Evolutionary conservation across 192 early-diverging fungal species (phyloP), one percentile per base, ranked within the genome.

Genomic region (Pilobolus umbonatus): DNA sequence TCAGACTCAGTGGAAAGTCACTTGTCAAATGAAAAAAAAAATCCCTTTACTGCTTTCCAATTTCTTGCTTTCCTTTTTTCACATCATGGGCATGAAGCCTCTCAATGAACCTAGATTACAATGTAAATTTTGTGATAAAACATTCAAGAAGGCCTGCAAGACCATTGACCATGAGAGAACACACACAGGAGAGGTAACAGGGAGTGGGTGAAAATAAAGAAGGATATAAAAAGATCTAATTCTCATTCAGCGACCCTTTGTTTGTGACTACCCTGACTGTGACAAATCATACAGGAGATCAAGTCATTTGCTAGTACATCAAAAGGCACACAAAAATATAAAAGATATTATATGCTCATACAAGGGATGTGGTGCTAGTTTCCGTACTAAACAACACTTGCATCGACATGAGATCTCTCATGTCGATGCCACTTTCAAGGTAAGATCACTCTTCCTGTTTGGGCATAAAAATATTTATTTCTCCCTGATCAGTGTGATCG

Each of bases 161-260:
- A 21, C 34, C 19, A n/a, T 19, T 19, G 31, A 32, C 4, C 50
- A 52, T 28, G 50, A 52, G 34, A 30, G 50, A 52, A 32, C 50
- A 35, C 50, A 52, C 12, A 52, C 50, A 5, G 50, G 50, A 24
- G 31, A 52, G 31, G 50, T 52, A 52, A n/a, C n/a, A n/a, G n/a
- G n/a, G n/a, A n/a, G 31, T 19, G 11, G 34, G 5, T 32, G 21
- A 48, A 29, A 48, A 29, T 14, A 48, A 48, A 48, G 29, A 17
- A 46, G 25, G 9, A 51, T 11, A 46, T 26, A 46, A 46, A 46
- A 46, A 2, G 7, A 24, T 10, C 6, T 2, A 25, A 8, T 21
- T 25, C n/a, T 1, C 8, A 19, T 38, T 14, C 38, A 54, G 52
- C 31, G 35, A 54, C 52, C 52, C 2, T 54, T 54, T 22, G 5